Evolutionary conservation across 2,329 filamentous ascomycete species (phyloP).

Genomic region (Penicillium sclerotiorum): DNA sequence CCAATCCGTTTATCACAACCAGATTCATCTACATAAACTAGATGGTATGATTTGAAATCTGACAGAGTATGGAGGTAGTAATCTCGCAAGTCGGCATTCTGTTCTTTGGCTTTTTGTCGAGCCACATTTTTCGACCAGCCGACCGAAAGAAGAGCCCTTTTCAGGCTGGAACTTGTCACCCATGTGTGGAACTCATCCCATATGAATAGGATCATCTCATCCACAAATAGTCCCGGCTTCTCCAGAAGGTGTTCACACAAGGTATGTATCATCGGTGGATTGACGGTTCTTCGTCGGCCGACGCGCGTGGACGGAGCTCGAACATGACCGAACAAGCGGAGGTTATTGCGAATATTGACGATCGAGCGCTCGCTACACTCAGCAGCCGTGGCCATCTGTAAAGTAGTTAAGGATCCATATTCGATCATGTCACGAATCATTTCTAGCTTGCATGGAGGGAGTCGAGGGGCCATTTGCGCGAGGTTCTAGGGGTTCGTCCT

Average conservation of each 20-base stretch:
- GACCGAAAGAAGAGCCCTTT: not conserved
- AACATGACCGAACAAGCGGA: slow-evolving; percentile 15
- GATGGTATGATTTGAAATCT: not conserved
- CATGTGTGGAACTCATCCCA: slow-evolving; percentile 2
- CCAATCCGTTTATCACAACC: not conserved
- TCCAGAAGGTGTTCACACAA: slow-evolving; percentile 27
- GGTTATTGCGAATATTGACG: slow-evolving; percentile 16
- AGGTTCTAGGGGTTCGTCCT: not conserved
- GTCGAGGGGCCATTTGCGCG: slow-evolving; percentile 12
- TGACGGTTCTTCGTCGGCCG: slow-evolving; percentile 13
- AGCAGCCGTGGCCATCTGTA: slow-evolving; percentile 16
- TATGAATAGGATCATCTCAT: slow-evolving; percentile 25
- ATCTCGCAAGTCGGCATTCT: slow-evolving; percentile 1
- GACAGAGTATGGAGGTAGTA: not conserved
- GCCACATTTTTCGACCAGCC: slow-evolving; percentile 8
- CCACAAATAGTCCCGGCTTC: slow-evolving; percentile 27
- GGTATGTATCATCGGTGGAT: slow-evolving; percentile 6
- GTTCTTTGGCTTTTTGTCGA: not conserved
- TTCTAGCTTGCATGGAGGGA: slow-evolving; percentile 14
- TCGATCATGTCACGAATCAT: slow-evolving; percentile 19
- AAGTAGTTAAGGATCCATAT: slow-evolving; percentile 18
- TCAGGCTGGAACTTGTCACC: not conserved
- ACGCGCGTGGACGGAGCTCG: slow-evolving; percentile 21
- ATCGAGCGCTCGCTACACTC: slow-evolving; percentile 18
- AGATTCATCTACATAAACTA: not conserved